Conservation (phyloP, 257 asterid species). For the Solanum tarapatanum region DNA sequence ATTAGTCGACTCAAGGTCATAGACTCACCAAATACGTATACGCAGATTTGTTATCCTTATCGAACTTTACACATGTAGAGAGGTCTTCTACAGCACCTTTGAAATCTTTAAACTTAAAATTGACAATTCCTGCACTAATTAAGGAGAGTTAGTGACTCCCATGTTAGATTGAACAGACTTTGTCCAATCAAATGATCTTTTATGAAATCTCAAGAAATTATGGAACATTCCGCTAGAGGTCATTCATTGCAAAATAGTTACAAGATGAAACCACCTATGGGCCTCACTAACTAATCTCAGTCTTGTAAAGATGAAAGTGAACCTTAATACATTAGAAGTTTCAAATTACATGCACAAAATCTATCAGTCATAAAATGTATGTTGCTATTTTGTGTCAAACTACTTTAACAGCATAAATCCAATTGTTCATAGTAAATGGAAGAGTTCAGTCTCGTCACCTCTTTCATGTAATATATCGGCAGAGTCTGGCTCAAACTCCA, state of each 20-base stretch:
- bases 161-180: neutral
- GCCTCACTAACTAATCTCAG: neutral
- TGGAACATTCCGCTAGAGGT: neutral
- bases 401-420: neutral
- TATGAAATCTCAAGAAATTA: neutral
- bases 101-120: slow-evolving; percentile 90
- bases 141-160: neutral
- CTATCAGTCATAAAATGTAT: neutral
- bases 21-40: slow-evolving; percentile 82
- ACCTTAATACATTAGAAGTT: neutral
- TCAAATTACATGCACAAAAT: neutral
- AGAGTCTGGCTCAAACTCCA: slow-evolving; percentile 76
- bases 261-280: neutral
- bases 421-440: neutral
- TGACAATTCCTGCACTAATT: slow-evolving; percentile 73
- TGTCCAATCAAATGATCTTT: neutral
- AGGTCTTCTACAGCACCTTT: slow-evolving; percentile 87
- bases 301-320: neutral
- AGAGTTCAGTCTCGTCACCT: slow-evolving; percentile 33
- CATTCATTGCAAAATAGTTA: neutral
- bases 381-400: neutral
- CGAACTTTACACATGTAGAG: slow-evolving; percentile 69
- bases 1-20: slow-evolving; percentile 1
- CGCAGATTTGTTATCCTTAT: slow-evolving; percentile 85
- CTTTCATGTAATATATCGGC: slow-evolving; percentile 89